Percentiles rank a stretch among this genome's conserved stretches.
Evolutionary conservation across 1,284 basidiomycete species (phyloP).

Genomic region (Tilletia indica): DNA sequence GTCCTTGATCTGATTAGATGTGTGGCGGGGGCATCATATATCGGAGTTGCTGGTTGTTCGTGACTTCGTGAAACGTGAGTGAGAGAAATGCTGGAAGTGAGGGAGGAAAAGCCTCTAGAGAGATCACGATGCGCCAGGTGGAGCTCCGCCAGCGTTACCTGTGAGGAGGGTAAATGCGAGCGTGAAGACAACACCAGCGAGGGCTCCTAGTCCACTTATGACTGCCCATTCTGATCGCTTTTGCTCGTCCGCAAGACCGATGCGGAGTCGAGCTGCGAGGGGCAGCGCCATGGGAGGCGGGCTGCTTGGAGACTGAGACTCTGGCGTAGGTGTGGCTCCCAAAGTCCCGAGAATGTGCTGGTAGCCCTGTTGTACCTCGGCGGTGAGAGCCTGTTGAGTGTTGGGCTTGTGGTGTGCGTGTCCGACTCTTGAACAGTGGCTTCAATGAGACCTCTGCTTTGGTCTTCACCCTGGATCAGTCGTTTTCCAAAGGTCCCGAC

Average conservation of each 20-base stretch:
- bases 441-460: constrained; percentile 30
- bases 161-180: constrained; percentile 4
- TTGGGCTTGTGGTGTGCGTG: neutral
- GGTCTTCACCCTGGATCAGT: constrained; percentile 40
- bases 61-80: too few species aligned
- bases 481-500: constrained; percentile 50
- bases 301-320: neutral
- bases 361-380: neutral
- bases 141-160: constrained; percentile 5
- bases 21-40: too few species aligned
- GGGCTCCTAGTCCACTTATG: neutral
- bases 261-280: neutral
- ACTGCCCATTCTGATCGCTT: constrained; percentile 1
- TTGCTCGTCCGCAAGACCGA: neutral
- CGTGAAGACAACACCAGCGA: neutral
- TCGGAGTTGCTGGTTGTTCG: too few species aligned
- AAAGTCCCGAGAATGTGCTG: neutral
- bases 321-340: neutral
- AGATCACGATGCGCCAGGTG: neutral
- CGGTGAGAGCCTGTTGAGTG: neutral
- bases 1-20: neutral
- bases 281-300: neutral
- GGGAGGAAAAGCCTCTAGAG: too few species aligned
- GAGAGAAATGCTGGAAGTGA: too few species aligned
- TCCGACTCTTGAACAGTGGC: constrained; percentile 31